These are phyloP conservation scores for Anaeromyces robustus DNA, from an alignment of 192 early-diverging fungal genomes.

Conservation along the genomic window DNA sequence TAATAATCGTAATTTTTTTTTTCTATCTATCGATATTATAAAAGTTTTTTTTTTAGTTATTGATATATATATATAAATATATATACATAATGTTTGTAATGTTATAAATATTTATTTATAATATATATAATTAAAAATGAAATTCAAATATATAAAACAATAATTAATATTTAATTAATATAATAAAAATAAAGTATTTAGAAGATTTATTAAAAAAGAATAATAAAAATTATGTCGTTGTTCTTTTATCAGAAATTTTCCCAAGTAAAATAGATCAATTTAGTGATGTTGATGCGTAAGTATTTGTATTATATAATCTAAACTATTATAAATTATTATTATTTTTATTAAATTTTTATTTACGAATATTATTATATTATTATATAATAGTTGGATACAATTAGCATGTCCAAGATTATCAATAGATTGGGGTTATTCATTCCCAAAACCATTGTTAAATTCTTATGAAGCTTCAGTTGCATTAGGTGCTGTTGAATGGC, in stretches of 20 bases:
- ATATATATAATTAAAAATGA: too few species aligned
- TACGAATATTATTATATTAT: too few species aligned
- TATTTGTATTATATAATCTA: not conserved
- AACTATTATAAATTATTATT: too few species aligned
- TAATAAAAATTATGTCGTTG: conserved; percentile 44
- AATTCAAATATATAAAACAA: too few species aligned
- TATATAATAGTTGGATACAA: conserved; percentile 61
- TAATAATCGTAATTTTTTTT: not conserved
- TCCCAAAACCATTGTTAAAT: conserved; percentile 73
- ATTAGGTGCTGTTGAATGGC: conserved; percentile 61
- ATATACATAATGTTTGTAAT: too few species aligned
- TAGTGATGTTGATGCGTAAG: conserved; percentile 59
- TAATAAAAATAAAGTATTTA: conserved; percentile 54
- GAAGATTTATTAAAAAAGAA: conserved; percentile 43
- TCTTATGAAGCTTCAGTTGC: conserved; percentile 91
- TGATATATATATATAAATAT: not conserved
- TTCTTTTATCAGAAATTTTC: conserved; percentile 89
- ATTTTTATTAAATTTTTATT: too few species aligned
- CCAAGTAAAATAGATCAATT: conserved; percentile 83
- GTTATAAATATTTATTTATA: too few species aligned
- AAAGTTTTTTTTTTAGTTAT: not conserved
- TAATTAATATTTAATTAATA: too few species aligned
- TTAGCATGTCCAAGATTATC: conserved; percentile 89
- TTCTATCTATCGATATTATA: not conserved
- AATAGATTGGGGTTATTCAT: conserved; percentile 98